Base-by-base conservation (phyloP, 2,329 filamentous ascomycete genomes). In the Alternaria tenuissima region DNA sequence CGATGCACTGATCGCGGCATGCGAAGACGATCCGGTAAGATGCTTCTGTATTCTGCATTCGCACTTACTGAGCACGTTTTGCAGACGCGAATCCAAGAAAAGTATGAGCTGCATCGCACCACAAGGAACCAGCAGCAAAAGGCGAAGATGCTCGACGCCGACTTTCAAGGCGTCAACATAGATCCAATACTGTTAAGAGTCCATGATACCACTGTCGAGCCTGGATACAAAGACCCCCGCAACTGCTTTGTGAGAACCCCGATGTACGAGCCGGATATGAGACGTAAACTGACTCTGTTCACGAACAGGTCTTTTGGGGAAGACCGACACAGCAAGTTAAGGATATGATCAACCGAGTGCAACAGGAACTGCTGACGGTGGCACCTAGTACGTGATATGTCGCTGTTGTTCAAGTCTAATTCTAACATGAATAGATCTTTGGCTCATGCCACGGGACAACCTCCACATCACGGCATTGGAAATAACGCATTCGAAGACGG, bases 401-500 rank as follows among this genome's bases (percentile, higher is more conserved):
- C 14, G 7, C 18, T 7, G 24, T 32, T n/a, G 36, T 28, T 14
- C 18, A 12, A 30, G 7, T 39, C 4, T 4, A 6, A 34, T 34
- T 22, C 64, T 73, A 47, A 70, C 36, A 32, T 16, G 7, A 24
- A 4, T 22, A 94, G 92, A 85, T 65, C 80, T 96, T 26, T 98
- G 94, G 94, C 83, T 94, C 43, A 96, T 96, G 91, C 93, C 94
- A 0, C 79, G 84, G 9, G 83, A 90, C 55, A 86, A 86, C 61
- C 89, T 97, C 73, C 94, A 98, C 79, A 87, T 96, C 80, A 98
- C 94, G 0, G 86, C 88, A 0, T 84, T 97, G 3, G 94, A 98
- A 77, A 82, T 97, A 28, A 88, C 90, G n/a, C 93, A 95, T 76
- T 93, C 90, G 24, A 88, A 88, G 52, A 92, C 91, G 0, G 80